phyloP scores from a whole-genome alignment of 495 filamentous ascomycete species.

The Lophiostoma macrostomum region DNA sequence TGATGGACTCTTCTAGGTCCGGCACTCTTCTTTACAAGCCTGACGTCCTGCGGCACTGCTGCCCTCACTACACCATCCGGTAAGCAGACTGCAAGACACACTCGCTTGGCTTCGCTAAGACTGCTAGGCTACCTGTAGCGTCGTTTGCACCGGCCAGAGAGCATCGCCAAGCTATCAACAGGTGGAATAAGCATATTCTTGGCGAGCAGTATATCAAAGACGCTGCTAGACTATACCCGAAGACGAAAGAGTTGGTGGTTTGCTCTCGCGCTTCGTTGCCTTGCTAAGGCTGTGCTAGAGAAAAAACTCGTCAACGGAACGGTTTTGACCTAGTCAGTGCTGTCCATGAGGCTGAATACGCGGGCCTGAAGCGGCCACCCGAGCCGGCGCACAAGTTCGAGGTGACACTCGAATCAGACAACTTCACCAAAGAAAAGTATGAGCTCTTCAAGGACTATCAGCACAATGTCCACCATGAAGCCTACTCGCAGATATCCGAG shows the following conservation, averaged over 20 bases:
- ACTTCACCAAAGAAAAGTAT: constrained; percentile 85
- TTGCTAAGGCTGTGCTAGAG: constrained; percentile 43
- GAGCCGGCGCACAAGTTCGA: constrained; percentile 76
- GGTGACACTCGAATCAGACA: constrained; percentile 75
- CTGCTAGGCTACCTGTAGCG: constrained; percentile 67
- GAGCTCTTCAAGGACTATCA: constrained; percentile 85
- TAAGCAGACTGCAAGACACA: constrained; percentile 30
- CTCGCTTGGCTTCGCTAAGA: constrained; percentile 16
- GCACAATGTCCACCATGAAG: constrained; percentile 71
- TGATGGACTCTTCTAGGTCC: constrained; percentile 45
- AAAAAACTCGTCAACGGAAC: constrained; percentile 69
- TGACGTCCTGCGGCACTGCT: constrained; percentile 77
- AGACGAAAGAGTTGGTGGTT: constrained; percentile 64
- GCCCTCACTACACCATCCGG: constrained; percentile 94
- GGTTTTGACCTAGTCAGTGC: constrained; percentile 70
- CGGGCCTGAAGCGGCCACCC: constrained; percentile 52
- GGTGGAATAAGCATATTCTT: constrained; percentile 82
- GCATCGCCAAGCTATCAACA: constrained; percentile 83
- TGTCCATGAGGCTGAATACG: constrained; percentile 69
- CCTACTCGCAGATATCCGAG: constrained; percentile 60
- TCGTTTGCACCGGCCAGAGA: constrained; percentile 70
- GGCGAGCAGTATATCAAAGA: constrained; percentile 75
- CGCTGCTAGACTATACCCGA: constrained; percentile 69
- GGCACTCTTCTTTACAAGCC: constrained; percentile 89
- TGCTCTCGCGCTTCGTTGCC: background rate